Base-by-base conservation (phyloP, 2,329 filamentous ascomycete species). In the Colletotrichum eremochloae region DNA sequence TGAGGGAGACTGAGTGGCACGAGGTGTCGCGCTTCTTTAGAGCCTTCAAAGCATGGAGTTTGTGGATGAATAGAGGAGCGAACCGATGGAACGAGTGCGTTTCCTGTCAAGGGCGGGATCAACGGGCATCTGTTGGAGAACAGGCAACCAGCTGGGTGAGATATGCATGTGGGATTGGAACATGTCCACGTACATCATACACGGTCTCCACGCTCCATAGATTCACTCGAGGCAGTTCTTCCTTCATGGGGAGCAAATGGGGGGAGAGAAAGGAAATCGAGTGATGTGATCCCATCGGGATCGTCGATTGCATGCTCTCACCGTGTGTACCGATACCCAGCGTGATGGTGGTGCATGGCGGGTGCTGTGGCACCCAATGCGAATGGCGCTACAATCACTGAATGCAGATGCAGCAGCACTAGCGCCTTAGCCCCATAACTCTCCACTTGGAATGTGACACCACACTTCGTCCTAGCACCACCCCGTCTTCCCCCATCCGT, bases 401-500 rank as follows among this genome's bases (percentile, higher is more conserved):
- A 55, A 58, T 65, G 62, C 62, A 60, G 50, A 29, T 38, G 42
- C 40, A n/a, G 38, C 61, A 46, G 36, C 55, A 38, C 55, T 67
- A 67, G 68, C 42, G 68, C 64, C 57, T 29, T 50, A 20, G 57
- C 68, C 24, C 18, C 46, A 6, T 44, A 44, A 44, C 31, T 61
- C 48, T 18, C 63, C 68, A 67, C 63, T 24, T 61, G 55, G n/a
- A 42, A 46, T 67, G 55, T 50, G 68, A 67, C 63, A 61, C 46
- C 48, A 29, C 46, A 33, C 24, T 33, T 24, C 44, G 46, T 36
- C 33, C 31, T 57, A 24, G 9, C 36, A n/a, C 42, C 50, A 24
- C 60, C 61, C 42, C 53, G 33, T 55, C 38, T 46, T 36, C n/a
- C 24, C 29, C 31, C 50, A 20, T 18, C 38, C 38, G 29, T 63